Evolutionary conservation across 2,329 filamentous ascomycete species (phyloP), one percentile per base, ranked within the genome.

Genomic region (Fonsecaea erecta): DNA sequence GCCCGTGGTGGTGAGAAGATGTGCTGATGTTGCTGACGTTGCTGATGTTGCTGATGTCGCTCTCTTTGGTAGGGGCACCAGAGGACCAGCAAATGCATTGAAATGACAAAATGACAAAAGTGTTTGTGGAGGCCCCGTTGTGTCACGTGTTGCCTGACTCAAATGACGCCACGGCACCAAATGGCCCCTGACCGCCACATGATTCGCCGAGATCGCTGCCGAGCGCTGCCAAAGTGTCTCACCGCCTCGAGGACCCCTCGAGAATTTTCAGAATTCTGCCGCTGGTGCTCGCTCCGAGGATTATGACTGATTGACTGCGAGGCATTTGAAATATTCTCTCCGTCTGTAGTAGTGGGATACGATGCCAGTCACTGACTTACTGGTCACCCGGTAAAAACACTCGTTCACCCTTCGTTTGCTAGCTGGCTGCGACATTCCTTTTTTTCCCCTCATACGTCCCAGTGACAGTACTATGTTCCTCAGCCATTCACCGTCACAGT

Each of bases 191-290:
- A 30, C 18, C 35, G 34, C 34, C 34, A 55, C 35, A n/a, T 58
- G 8, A 64, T 64, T 64, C 52, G 62, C 62, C 62, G 48, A 52
- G n/a, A 9, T 52, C 57, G 57, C 52, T 43, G n/a, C 21, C 56
- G 43, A 51, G 34, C 43, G 11, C 43, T 46, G 24, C 18, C 24
- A n/a, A 30, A 30, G 28, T 30, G 28, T 30, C 37, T 60, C 59
- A 60, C 63, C 63, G 53, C 43, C 58, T 52, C 32, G 16, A 24
- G 37, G 16, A 34, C 48, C 56, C 40, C 48, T 53, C 46, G 48
- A 64, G 43, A 53, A 37, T 65, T 65, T 65, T 65, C 43, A 35
- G 52, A 52, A 65, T 65, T 65, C 63, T 65, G 63, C 63, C 62
- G 56, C n/a, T n/a, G n/a, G n/a, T n/a, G n/a, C n/a, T n/a, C n/a